phyloP scores from a whole-genome alignment of 208 protist genomes.

The Chromosphaera perkinsii region DNA sequence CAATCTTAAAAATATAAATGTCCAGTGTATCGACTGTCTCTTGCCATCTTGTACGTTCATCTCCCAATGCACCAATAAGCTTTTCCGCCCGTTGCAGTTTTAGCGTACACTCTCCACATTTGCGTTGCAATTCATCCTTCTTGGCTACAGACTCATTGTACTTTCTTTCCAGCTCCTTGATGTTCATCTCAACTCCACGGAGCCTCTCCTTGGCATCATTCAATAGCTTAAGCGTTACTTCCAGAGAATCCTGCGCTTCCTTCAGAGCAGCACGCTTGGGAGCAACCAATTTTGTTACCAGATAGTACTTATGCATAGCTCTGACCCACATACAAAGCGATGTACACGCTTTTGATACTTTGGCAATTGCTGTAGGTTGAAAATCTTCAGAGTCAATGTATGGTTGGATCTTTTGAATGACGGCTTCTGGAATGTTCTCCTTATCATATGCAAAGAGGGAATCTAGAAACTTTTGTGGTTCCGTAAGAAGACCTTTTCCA shows the following conservation, averaged over 20 bases:
- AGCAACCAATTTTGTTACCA: slow-evolving; percentile 84
- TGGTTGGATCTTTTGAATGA: slow-evolving; percentile 83
- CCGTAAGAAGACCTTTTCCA: slow-evolving; percentile 79
- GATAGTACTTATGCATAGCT: slow-evolving; percentile 93
- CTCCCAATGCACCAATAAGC: slow-evolving; percentile 88
- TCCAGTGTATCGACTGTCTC: slow-evolving; percentile 77
- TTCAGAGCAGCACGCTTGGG: slow-evolving; percentile 78
- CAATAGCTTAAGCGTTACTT: slow-evolving; percentile 77
- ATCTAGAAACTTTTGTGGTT: slow-evolving; percentile 79
- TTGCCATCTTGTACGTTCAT: slow-evolving; percentile 84
- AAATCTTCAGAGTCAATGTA: slow-evolving; percentile 87
- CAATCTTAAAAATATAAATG: slow-evolving; percentile 69
- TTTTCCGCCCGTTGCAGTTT: slow-evolving; percentile 87
- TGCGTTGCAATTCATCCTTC: slow-evolving; percentile 81
- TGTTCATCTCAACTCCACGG: slow-evolving; percentile 75
- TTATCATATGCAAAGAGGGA: slow-evolving; percentile 87
- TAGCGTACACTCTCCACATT: slow-evolving; percentile 82
- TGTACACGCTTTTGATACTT: slow-evolving; percentile 87
- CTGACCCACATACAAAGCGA: slow-evolving; percentile 95
- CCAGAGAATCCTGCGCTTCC: slow-evolving; percentile 80
- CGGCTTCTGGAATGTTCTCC: slow-evolving; percentile 85
- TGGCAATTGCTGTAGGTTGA: slow-evolving; percentile 79
- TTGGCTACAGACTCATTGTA: slow-evolving; percentile 79
- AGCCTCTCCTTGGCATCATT: slow-evolving; percentile 76
- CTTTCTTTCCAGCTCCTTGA: slow-evolving; percentile 79